Conservation (phyloP, 2,329 filamentous ascomycete genomes). For the Tympanopsis confertula region DNA sequence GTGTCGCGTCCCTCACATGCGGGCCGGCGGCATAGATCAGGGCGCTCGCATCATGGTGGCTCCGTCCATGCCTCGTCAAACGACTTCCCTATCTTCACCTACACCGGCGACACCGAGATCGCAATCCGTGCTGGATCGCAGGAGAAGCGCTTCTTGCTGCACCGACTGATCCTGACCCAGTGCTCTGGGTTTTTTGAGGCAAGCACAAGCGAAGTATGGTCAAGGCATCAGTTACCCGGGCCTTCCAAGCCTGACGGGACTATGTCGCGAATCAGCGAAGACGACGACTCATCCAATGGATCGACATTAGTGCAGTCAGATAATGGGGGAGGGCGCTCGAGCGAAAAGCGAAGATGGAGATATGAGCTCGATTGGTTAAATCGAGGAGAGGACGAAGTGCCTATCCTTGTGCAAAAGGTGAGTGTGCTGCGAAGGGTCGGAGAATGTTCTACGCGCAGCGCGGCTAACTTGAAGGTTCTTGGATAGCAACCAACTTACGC, state of each 20-base stretch:
- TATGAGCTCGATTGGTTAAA: conserved; percentile 57
- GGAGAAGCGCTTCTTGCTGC: conserved; percentile 54
- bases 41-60: conserved; percentile 49
- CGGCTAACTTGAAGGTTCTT: too few relatives aligned
- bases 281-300: conserved; percentile 18
- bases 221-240: conserved; percentile 18
- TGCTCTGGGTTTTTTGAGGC: conserved; percentile 62
- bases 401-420: conserved; percentile 53
- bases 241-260: conserved; percentile 11
- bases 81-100: conserved; percentile 59
- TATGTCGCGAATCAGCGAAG: conserved; percentile 24
- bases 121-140: conserved; percentile 43
- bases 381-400: conserved; percentile 43
- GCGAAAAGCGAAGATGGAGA: conserved; percentile 31
- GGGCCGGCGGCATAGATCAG: conserved; percentile 37
- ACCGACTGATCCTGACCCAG: conserved; percentile 55
- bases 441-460: too few relatives aligned
- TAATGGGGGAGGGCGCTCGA: conserved; percentile 8
- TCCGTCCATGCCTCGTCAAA: conserved; percentile 44
- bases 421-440: too few relatives aligned
- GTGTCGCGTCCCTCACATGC: background rate
- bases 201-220: conserved; percentile 48
- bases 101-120: conserved; percentile 62
- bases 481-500: too few relatives aligned
- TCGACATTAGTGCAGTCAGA: conserved; percentile 20